A percentile compares a stretch with the other conserved stretches of the same genome.
phyloP scores from a whole-genome alignment of 2,329 filamentous ascomycete genomes.

The Mollisia scopiformis region DNA sequence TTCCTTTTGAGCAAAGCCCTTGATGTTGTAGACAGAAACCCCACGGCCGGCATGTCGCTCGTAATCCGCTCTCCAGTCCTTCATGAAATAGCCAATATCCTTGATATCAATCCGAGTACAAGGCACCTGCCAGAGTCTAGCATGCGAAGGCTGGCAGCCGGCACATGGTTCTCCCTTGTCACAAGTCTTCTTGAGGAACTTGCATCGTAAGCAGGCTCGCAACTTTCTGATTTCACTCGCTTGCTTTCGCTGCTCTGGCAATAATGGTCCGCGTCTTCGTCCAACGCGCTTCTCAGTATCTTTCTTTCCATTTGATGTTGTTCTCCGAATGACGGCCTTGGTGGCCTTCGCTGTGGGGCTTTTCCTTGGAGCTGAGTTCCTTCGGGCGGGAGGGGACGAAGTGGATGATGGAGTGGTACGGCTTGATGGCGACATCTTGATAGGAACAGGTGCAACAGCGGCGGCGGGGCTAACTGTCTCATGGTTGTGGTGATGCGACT shows the following conservation, averaged over 20 bases:
- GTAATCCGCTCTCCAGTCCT: constrained; percentile 98
- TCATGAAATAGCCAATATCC: constrained; percentile 98
- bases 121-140: constrained; percentile 94
- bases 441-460: constrained; percentile 68
- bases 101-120: constrained; percentile 99
- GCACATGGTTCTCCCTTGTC: constrained; percentile 96
- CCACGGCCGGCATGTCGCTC: constrained; percentile 86
- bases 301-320: constrained; percentile 73
- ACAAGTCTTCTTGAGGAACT: constrained; percentile 99
- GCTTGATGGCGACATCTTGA: constrained; percentile 64
- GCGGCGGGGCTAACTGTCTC: constrained; percentile 67
- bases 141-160: constrained; percentile 94
- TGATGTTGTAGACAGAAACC: constrained; percentile 93
- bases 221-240: constrained; percentile 96
- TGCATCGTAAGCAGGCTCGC: constrained; percentile 91
- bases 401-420: constrained; percentile 65
- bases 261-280: constrained; percentile 83
- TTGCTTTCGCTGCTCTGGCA: constrained; percentile 93
- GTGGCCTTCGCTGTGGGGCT: constrained; percentile 68
- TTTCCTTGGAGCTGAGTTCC: constrained; percentile 73
- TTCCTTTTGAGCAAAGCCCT: constrained; percentile 73
- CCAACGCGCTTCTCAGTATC: constrained; percentile 92
- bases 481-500: constrained; percentile 52
- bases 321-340: constrained; percentile 83
- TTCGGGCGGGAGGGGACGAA: constrained; percentile 65